A percentile compares a stretch with the other conserved stretches of the same genome.
Evolutionary conservation across 2,329 filamentous ascomycete genomes (phyloP).

Genomic region (Alternaria consortialis): DNA sequence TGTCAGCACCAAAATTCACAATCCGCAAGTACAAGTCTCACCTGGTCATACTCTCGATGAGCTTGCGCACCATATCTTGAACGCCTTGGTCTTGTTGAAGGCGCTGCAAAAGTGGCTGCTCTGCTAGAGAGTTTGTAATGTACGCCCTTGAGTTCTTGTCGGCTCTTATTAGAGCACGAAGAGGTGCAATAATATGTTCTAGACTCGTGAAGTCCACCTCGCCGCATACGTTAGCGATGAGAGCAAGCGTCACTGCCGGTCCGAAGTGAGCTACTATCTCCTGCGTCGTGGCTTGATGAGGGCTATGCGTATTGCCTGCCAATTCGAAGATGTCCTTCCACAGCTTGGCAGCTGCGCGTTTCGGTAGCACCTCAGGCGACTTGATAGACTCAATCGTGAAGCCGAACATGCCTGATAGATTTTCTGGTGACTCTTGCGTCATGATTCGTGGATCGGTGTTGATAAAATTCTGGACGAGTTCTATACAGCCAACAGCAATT

Average conservation of each 20-base stretch:
- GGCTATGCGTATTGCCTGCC: slow-evolving; percentile 36
- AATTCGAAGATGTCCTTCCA: slow-evolving; percentile 63
- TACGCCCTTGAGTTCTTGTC: slow-evolving; percentile 45
- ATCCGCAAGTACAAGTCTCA: slow-evolving; percentile 17
- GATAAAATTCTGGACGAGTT: slow-evolving; percentile 73
- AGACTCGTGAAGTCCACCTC: slow-evolving; percentile 48
- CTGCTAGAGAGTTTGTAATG: slow-evolving; percentile 41
- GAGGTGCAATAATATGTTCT: slow-evolving; percentile 43
- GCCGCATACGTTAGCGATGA: slow-evolving; percentile 48
- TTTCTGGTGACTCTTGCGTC: slow-evolving; percentile 65
- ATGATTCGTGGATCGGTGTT: slow-evolving; percentile 69
- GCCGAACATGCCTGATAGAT: slow-evolving; percentile 72
- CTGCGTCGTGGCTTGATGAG: slow-evolving; percentile 42
- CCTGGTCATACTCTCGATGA: slow-evolving; percentile 47
- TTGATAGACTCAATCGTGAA: slow-evolving; percentile 76
- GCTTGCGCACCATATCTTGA: slow-evolving; percentile 45
- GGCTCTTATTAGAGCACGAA: slow-evolving; percentile 44
- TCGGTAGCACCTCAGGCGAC: slow-evolving; percentile 77
- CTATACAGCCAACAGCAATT: slow-evolving; percentile 76
- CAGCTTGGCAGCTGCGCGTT: slow-evolving; percentile 76
- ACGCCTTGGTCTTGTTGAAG: slow-evolving; percentile 40
- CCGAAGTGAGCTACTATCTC: slow-evolving; percentile 50
- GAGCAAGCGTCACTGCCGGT: slow-evolving; percentile 37
- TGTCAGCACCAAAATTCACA: slow-evolving; percentile 23
- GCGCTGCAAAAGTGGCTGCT: slow-evolving; percentile 41